phyloP scores from a whole-genome alignment of 768 basidiomycete species.

The Tricholoma sp. region DNA sequence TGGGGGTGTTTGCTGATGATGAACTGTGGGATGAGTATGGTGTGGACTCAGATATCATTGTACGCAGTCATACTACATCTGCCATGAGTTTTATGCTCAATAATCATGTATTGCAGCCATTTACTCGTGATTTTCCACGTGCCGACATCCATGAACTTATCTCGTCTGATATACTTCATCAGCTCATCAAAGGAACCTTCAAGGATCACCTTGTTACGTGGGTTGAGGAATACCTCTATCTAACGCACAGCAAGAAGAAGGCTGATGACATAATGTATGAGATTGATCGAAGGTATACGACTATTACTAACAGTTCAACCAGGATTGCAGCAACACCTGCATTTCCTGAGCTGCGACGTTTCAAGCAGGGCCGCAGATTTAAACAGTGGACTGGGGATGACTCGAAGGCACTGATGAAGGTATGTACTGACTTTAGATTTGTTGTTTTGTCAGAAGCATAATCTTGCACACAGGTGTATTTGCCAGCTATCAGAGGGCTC shows the following conservation, averaged over 20 bases:
- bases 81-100: no score
- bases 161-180: no score
- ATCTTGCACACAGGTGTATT: no score
- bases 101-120: not conserved
- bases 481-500: not conserved
- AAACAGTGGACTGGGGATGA: not conserved
- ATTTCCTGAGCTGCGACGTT: not conserved
- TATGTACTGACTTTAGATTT: not conserved
- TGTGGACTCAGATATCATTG: not conserved
- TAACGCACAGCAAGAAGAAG: not conserved
- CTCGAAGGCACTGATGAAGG: not conserved
- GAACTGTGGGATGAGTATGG: no score
- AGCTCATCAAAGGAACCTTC: no score
- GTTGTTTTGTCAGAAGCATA: no score
- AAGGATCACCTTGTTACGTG: not conserved
- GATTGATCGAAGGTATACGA: not conserved
- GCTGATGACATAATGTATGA: not conserved
- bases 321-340: not conserved
- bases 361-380: not conserved
- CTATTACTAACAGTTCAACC: not conserved
- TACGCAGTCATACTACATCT: not conserved
- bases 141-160: not conserved
- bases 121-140: not conserved
- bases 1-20: no score
- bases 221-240: not conserved